phyloP scores from a whole-genome alignment of 2,329 filamentous ascomycete genomes.

The Aureobasidium sp. region DNA sequence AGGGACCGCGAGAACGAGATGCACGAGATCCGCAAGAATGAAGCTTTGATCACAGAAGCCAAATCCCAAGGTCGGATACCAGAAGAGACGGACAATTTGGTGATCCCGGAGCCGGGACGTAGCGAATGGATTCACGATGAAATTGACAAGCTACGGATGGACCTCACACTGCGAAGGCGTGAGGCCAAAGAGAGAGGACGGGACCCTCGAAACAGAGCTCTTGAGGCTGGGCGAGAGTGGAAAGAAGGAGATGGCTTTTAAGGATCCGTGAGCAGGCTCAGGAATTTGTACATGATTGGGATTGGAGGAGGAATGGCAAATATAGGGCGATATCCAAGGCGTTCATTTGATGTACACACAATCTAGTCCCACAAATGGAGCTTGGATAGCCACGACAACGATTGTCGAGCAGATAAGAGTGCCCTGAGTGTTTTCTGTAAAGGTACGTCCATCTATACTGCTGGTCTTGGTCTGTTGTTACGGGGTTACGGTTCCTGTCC shows the following conservation, averaged over 20 bases:
- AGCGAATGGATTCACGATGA: conserved; percentile 38
- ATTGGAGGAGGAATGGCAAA: conserved; percentile 5
- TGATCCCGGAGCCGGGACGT: conserved; percentile 34
- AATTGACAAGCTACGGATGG: conserved; percentile 38
- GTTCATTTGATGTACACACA: no score
- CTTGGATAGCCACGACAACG: no score
- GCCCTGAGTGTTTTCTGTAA: no score
- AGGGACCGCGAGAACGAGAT: conserved; percentile 37
- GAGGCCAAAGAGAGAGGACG: conserved; percentile 46
- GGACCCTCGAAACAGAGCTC: conserved; percentile 45
- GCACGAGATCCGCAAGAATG: conserved; percentile 36
- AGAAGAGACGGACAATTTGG: conserved; percentile 28
- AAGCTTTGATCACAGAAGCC: conserved; percentile 32
- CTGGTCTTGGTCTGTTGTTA: no score
- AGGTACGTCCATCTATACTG: no score
- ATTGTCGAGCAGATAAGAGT: no score
- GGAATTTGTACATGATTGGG: not conserved
- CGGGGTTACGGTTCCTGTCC: no score
- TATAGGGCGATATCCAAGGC: not conserved
- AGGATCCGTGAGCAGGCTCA: conserved; percentile 17
- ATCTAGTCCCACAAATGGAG: no score
- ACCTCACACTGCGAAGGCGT: conserved; percentile 36
- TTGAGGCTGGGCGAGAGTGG: conserved; percentile 49
- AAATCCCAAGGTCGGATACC: conserved; percentile 29
- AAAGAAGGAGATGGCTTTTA: conserved; percentile 50